Conservation (phyloP, 805 yeast genomes). For the Teunomyces cretensis region DNA sequence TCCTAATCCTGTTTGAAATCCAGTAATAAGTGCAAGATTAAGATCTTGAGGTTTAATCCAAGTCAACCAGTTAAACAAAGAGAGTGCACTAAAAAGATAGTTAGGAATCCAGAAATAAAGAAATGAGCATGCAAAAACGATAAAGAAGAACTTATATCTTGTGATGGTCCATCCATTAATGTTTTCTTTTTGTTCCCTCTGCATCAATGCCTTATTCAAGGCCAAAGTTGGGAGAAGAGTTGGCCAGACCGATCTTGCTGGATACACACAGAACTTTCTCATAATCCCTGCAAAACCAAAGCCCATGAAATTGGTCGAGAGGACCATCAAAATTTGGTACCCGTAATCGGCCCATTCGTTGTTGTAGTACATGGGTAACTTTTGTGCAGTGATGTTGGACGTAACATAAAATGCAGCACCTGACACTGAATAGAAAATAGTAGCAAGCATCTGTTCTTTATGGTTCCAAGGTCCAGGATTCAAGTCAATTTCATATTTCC, state of each 20-base stretch:
- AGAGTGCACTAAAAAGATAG: constrained; percentile 41
- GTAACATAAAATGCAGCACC: constrained; percentile 22
- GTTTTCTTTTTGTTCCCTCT: constrained; percentile 23
- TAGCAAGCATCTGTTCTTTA: constrained; percentile 66
- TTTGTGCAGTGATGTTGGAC: constrained; percentile 21
- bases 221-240: constrained; percentile 29
- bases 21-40: constrained; percentile 49
- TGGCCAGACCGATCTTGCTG: constrained; percentile 55
- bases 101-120: constrained; percentile 44
- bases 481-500: constrained; percentile 20
- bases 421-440: constrained; percentile 41
- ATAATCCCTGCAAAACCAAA: constrained; percentile 17
- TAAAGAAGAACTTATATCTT: constrained; percentile 20
- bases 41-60: constrained; percentile 57
- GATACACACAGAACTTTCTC: constrained; percentile 44
- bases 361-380: constrained; percentile 23
- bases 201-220: constrained; percentile 24
- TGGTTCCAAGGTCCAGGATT: constrained; percentile 66
- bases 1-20: constrained; percentile 47
- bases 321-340: constrained; percentile 13
- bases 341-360: constrained; percentile 22
- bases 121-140: constrained; percentile 17
- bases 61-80: constrained; percentile 53
- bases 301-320: constrained; percentile 16
- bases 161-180: constrained; percentile 33